Evolutionary conservation across 2,329 filamentous ascomycete species (phyloP), one percentile per base, ranked within the genome.

Genomic region (Aspergillus phoenicis): DNA sequence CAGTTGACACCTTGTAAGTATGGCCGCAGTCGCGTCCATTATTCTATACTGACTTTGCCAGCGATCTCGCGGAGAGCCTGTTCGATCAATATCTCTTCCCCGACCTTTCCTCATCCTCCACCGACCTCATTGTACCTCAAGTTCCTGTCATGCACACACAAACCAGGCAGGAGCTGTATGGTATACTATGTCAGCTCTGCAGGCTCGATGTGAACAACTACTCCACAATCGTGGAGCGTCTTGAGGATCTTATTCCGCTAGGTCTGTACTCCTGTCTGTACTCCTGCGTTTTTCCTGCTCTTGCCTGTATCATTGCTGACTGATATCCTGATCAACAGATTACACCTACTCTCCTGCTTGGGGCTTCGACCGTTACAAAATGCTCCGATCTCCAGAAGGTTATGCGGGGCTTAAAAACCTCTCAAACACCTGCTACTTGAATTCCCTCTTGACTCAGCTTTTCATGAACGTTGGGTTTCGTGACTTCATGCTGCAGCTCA

Each of bases 351-450:
- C 91, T 0, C 78, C 89, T 3, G 79, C 79, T 4, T 85, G 82
- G 70, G 76, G 81, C 51, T 89, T 91, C 63, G 90, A 94, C 54
- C 83, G 88, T 36, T 77, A 77, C 41, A 88, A 85, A 69, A 85
- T 87, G 15, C 84, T 96, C n/a, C 87, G 92, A 63, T 87, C 91
- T 2, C 78, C 85, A 1, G 90, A 90, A 64, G 93, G 92, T 20
- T 96, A 96, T 73, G 87, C 90, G n/a, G 95, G 95, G 1, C 78
- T 99, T n/a, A 85, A 85, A 59, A 99, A 99, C 70, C 84, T 97
- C 15, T 95, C 92, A 8, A 97, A 97, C 73, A 98, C 96, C 0
- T 99, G 95, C 77, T 99, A 99, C 73, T 85, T 98, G 72, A 99
- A 99, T 74, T 98, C 95, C 0, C 81, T 99, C 0, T 84, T 98